These are phyloP conservation scores for Eucalyptus shirleyi DNA, from an alignment of 345 rosid species.

Conservation along the genomic window DNA sequence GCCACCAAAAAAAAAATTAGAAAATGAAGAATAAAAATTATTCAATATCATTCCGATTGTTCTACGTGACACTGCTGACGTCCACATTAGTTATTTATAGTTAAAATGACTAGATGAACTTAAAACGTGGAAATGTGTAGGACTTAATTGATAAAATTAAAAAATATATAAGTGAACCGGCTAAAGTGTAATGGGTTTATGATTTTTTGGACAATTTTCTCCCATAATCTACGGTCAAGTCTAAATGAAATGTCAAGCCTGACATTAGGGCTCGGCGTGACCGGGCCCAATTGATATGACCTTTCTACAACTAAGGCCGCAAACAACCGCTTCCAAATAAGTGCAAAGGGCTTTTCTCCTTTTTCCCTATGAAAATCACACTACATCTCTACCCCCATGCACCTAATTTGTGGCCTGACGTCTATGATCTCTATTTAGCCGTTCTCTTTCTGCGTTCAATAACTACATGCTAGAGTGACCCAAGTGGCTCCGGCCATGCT, in stretches of 20 bases:
- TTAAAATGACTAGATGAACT: too few relatives aligned
- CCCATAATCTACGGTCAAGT: not conserved
- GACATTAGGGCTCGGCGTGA: not conserved
- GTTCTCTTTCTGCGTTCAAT: not conserved
- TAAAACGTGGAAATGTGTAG: too few relatives aligned
- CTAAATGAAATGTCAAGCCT: not conserved
- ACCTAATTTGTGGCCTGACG: not conserved
- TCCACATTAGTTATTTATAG: too few relatives aligned
- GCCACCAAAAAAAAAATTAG: too few relatives aligned
- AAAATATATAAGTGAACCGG: too few relatives aligned
- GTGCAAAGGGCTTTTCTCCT: not conserved
- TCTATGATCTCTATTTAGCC: not conserved
- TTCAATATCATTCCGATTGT: too few relatives aligned
- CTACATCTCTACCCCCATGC: not conserved
- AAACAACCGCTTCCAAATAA: not conserved
- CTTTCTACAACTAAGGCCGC: not conserved
- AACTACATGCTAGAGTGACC: not conserved
- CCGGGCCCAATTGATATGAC: not conserved
- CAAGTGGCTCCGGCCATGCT: not conserved
- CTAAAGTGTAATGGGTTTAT: accelerated
- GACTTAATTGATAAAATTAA: too few relatives aligned
- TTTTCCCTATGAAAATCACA: not conserved
- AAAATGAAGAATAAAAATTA: too few relatives aligned
- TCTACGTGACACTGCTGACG: too few relatives aligned
- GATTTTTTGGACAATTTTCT: not conserved